These are phyloP conservation scores for Candida tropicalis DNA, from an alignment of 1,139 yeast genomes.

Conservation along the genomic window DNA sequence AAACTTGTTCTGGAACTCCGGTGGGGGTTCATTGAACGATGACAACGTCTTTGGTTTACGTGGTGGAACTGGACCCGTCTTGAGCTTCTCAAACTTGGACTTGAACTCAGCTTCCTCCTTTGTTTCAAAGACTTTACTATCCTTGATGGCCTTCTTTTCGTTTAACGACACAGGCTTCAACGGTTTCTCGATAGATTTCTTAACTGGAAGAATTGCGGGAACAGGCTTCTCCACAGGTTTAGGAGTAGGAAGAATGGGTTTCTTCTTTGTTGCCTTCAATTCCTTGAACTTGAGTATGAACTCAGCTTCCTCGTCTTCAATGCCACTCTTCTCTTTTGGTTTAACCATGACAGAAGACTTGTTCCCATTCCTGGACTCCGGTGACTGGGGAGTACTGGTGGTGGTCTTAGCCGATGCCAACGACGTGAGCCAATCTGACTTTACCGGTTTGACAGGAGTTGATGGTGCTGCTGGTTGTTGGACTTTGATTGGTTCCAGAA, in stretches of 20 bases:
- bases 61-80: constrained; percentile 7
- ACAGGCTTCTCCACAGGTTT: constrained; percentile 12
- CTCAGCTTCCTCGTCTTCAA: not conserved
- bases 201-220: constrained; percentile 5
- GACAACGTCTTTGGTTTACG: constrained; percentile 5
- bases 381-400: constrained; percentile 10
- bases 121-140: constrained; percentile 3
- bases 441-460: constrained; percentile 5
- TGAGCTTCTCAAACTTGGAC: constrained; percentile 9
- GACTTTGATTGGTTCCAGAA: constrained; percentile 3
- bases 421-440: constrained; percentile 12
- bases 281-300: not conserved
- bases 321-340: not conserved
- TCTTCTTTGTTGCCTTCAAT: not conserved
- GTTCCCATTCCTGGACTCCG: constrained; percentile 4
- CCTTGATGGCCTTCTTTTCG: not conserved
- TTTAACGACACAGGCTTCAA: not conserved
- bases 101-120: constrained; percentile 10
- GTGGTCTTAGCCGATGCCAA: constrained; percentile 8
- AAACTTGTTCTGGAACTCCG: constrained; percentile 17
- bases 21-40: constrained; percentile 9
- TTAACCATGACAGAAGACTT: not conserved
- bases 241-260: constrained; percentile 4
- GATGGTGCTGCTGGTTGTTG: constrained; percentile 7
- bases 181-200: constrained; percentile 4